These are phyloP conservation scores for Moricandia arvensis DNA, from an alignment of 345 rosid species.

Conservation along the genomic window DNA sequence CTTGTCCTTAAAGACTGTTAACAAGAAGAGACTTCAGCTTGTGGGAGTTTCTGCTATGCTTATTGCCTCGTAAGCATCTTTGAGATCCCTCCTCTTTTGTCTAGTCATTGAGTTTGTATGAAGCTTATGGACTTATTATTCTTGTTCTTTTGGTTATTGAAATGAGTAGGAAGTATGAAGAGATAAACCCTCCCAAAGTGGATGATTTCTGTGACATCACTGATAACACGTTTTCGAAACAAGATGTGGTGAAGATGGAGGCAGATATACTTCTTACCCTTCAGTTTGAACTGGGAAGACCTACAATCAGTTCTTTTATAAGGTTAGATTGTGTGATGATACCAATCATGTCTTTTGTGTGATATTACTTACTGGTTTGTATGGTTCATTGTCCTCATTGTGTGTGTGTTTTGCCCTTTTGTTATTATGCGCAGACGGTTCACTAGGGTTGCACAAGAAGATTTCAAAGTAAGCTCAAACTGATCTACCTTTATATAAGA, in stretches of 20 bases:
- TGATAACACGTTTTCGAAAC: constrained; percentile 60
- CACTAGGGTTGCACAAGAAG: constrained; percentile 59
- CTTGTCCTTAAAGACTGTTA: constrained; percentile 47
- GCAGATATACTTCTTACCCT: constrained; percentile 55
- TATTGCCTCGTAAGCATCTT: constrained; percentile 70
- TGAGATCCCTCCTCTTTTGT: background rate
- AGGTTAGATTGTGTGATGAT: constrained; percentile 39
- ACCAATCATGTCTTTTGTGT: background rate
- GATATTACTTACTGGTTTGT: background rate
- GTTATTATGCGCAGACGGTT: constrained; percentile 48
- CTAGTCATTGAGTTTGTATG: background rate
- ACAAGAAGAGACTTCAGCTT: constrained; percentile 62
- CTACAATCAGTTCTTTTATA: constrained; percentile 58
- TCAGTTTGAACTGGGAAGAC: constrained; percentile 66
- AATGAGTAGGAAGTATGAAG: constrained; percentile 65
- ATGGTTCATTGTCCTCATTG: constrained; percentile 2
- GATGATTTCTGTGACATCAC: constrained; percentile 70
- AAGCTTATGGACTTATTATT: background rate
- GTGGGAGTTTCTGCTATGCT: constrained; percentile 81
- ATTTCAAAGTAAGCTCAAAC: constrained; percentile 39
- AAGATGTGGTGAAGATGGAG: constrained; percentile 75
- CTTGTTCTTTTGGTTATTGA: background rate
- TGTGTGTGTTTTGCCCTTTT: background rate
- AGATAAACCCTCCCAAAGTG: constrained; percentile 59
- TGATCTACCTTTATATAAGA: background rate